Evolutionary conservation across 371 early-diverging fungal species (phyloP), one percentile per base, ranked within the genome.

Genomic region (Mucor mucedo): DNA sequence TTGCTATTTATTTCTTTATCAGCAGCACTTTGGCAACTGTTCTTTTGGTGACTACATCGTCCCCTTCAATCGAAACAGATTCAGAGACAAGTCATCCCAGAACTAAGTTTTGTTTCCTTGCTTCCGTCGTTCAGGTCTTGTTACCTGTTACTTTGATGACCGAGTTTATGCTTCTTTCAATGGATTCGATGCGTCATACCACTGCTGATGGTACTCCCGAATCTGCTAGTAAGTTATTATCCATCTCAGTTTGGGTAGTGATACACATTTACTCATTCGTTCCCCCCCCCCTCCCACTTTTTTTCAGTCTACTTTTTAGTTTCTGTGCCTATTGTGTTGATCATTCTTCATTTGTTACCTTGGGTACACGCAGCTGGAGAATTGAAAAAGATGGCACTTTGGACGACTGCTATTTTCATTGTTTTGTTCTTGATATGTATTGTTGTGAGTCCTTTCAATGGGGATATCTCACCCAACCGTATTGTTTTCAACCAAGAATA

Each of bases 151-250:
- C 64, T 2, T 70, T 84, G 33, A 71, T 81, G 70, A 58, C 76
- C 13, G 82, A 83, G 42, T 54, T 80, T 29, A 27, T 75, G 7
- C 64, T 79, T 3, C 52, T 83, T 39, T 55, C 63, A 11, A 76
- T 84, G 58, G 78, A 80, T 39, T 80, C 76, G 6, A 72, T 84
- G 73, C 72, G 79, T 28, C 82, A 81, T 52, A 81, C 82, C 4
- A 69, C 76, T 30, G 83, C 83, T 27, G 85, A 84, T 49, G 85
- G 85, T 35, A 79, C 82, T 4, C 82, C 85, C 27, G 76, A 83
- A 40, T 67, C 73, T 65, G 63, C 78, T 13, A 69, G 79, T 79
- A 77, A 72, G 74, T 60, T 33, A 16, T 11, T 52, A 40, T 7
- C 8, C 27, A 8, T 49, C 27, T 28, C 27, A 28, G 53, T 64